A percentile compares a stretch with the other conserved stretches of the same genome.
Conservation (phyloP, 2,329 filamentous ascomycete genomes). For the Canariomyces notabilis region DNA sequence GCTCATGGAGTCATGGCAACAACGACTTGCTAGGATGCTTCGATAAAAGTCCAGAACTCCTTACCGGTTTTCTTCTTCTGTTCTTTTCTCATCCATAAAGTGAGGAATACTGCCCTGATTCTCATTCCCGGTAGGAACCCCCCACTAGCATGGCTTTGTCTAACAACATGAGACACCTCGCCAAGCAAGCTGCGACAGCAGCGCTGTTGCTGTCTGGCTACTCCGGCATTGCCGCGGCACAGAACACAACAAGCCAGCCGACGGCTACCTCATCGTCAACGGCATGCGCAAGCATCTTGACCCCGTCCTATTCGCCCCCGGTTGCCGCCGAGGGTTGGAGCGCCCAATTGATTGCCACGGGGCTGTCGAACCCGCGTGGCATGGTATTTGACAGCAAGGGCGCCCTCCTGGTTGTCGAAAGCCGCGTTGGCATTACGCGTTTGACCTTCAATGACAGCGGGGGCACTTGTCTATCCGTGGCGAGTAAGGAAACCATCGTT, state of each 20-base stretch:
- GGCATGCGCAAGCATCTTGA: constrained; percentile 25
- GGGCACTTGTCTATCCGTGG: constrained; percentile 32
- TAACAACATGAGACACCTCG: constrained; percentile 6
- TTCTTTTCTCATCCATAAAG: not conserved
- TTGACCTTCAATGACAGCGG: constrained; percentile 39
- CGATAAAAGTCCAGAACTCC: not conserved
- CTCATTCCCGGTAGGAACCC: not conserved
- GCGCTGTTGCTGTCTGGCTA: constrained; percentile 14
- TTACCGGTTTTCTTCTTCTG: not conserved
- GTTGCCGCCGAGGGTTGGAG: constrained; percentile 31
- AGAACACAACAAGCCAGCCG: constrained; percentile 4
- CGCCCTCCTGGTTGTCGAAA: constrained; percentile 42
- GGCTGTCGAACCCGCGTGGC: constrained; percentile 37
- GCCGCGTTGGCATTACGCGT: constrained; percentile 38
- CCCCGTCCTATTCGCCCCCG: constrained; percentile 26
- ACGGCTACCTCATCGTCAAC: not conserved
- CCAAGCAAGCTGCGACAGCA: constrained; percentile 13
- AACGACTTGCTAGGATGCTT: too few species aligned
- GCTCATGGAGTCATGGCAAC: not conserved
- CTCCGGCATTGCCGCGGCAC: constrained; percentile 5
- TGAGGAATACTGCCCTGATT: not conserved
- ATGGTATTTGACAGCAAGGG: constrained; percentile 43
- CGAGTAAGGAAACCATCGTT: constrained; percentile 1
- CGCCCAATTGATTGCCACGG: constrained; percentile 31
- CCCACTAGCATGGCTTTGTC: not conserved